Conservation (phyloP, 179 eudicot species). For the Silene coronaria region DNA sequence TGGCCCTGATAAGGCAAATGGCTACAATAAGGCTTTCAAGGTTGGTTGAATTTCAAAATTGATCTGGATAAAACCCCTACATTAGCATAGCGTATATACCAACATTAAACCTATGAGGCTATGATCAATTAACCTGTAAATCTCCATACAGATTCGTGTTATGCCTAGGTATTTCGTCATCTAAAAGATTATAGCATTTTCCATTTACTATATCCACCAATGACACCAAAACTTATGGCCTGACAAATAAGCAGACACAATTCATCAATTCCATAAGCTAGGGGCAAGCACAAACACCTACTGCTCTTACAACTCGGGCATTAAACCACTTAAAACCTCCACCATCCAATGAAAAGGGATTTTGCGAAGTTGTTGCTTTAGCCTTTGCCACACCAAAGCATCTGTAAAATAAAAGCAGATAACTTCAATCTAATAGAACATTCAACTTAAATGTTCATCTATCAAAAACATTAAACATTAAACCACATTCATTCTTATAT, state of each 20-base stretch:
- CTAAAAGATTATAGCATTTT: neutral
- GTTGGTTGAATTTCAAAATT: constrained; percentile 24
- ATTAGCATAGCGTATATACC: too few species aligned
- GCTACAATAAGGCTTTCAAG: constrained; percentile 58
- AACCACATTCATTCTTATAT: too few species aligned
- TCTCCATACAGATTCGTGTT: neutral
- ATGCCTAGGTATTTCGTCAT: neutral
- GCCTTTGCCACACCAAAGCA: too few species aligned
- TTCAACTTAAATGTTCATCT: too few species aligned
- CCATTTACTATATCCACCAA: neutral
- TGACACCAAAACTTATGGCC: neutral
- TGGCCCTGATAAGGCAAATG: constrained; percentile 57
- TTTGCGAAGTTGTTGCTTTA: constrained; percentile 14
- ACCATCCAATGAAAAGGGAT: constrained; percentile 18
- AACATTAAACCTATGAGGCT: neutral
- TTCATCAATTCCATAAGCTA: neutral
- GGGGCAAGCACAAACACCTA: constrained; percentile 28
- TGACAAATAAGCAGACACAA: neutral
- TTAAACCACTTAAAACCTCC: constrained; percentile 40
- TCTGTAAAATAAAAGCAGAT: too few species aligned
- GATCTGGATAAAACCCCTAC: neutral
- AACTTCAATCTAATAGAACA: too few species aligned
- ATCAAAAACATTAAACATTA: too few species aligned
- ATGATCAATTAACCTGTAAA: neutral
- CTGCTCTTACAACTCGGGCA: constrained; percentile 59